Conservation (phyloP, 495 filamentous ascomycete genomes). For the Penicillium maclennaniae region DNA sequence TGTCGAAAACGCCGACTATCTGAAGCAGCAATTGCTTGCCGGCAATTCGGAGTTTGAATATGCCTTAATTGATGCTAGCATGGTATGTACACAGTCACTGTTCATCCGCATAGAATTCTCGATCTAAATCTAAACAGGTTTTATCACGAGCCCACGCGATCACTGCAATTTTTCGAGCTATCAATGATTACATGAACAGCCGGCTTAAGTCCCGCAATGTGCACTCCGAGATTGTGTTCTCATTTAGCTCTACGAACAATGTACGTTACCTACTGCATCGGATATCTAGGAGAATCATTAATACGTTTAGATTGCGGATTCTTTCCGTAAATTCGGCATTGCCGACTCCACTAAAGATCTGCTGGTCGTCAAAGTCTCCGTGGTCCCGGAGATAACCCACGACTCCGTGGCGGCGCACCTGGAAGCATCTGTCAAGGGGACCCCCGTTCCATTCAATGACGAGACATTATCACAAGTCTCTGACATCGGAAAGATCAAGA, state of each 20-base stretch:
- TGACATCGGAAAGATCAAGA: constrained; percentile 69
- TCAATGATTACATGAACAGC: constrained; percentile 58
- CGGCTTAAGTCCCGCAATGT: constrained; percentile 78
- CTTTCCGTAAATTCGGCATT: constrained; percentile 85
- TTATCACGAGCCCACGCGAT: constrained; percentile 67
- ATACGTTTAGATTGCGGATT: constrained; percentile 72
- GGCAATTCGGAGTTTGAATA: constrained; percentile 85
- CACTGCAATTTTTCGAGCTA: constrained; percentile 73
- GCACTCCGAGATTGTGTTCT: constrained; percentile 88
- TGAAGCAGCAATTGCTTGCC: constrained; percentile 75
- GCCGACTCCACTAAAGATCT: constrained; percentile 62
- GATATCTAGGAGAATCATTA: constrained; percentile 10
- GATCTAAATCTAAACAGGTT: constrained; percentile 48
- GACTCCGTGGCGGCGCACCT: constrained; percentile 62
- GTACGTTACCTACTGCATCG: constrained; percentile 42
- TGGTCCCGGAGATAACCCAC: constrained; percentile 43
- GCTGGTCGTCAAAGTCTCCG: constrained; percentile 69
- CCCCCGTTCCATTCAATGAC: constrained; percentile 59
- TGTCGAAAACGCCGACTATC: constrained; percentile 69
- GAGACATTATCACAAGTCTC: constrained; percentile 50
- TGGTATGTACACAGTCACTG: constrained; percentile 38
- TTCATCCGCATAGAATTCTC: not conserved
- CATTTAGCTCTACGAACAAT: constrained; percentile 80
- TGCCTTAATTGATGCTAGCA: constrained; percentile 82
- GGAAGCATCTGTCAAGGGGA: constrained; percentile 56